Conservation (phyloP, 495 filamentous ascomycete genomes). For the Baudoinia panamericana region DNA sequence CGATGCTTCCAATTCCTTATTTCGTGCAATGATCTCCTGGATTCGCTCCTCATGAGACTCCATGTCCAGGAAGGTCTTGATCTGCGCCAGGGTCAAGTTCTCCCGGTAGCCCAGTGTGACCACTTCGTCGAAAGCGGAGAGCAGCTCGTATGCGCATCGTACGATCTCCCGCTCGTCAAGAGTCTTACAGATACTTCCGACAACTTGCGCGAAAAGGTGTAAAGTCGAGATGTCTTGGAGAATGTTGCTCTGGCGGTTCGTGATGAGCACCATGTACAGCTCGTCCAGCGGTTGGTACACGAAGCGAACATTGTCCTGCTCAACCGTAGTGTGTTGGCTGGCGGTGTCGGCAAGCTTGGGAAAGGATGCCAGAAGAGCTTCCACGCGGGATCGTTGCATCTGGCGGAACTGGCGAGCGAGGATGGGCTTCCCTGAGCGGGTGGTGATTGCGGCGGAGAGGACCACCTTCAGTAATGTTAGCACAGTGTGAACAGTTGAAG, state of each 20-base stretch:
- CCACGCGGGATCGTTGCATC: conserved; percentile 88
- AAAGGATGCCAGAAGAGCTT: conserved; percentile 90
- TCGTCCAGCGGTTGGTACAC: conserved; percentile 98
- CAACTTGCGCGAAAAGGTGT: conserved; percentile 93
- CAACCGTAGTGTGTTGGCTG: conserved; percentile 92
- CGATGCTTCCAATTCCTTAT: conserved; percentile 95
- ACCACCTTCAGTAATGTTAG: conserved; percentile 60
- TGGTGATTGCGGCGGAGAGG: conserved; percentile 97
- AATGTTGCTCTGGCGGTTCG: conserved; percentile 98
- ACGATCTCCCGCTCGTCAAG: conserved; percentile 90
- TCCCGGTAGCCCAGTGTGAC: conserved; percentile 91
- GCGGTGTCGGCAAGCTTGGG: conserved; percentile 90
- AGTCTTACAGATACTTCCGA: conserved; percentile 88
- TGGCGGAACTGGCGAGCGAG: conserved; percentile 93
- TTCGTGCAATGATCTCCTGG: conserved; percentile 51
- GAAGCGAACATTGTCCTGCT: conserved; percentile 98
- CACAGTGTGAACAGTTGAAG: too few species aligned
- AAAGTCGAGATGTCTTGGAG: conserved; percentile 97
- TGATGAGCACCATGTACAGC: conserved; percentile 98
- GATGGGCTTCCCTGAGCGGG: conserved; percentile 91
- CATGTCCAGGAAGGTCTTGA: conserved; percentile 98
- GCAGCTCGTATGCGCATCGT: conserved; percentile 85
- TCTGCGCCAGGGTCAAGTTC: conserved; percentile 86
- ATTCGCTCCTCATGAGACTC: conserved; percentile 97
- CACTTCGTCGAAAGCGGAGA: conserved; percentile 91